Evolutionary conservation across 2,329 filamentous ascomycete genomes (phyloP), one percentile per base, ranked within the genome.

Genomic region (Aspergillus costaricaensis): DNA sequence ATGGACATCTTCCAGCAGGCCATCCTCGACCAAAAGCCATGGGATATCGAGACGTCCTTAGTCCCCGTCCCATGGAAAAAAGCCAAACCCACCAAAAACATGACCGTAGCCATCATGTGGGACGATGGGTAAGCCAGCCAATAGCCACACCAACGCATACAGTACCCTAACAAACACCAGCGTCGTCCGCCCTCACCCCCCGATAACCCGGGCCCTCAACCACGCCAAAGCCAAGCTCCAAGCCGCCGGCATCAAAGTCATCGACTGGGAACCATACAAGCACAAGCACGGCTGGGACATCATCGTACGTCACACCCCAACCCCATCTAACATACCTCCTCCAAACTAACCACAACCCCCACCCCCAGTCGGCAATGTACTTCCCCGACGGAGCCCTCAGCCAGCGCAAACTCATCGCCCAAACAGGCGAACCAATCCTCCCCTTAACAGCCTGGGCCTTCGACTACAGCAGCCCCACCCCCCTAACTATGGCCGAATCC

Each of bases 151-250:
- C 21, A 17, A 30, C 9, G 9, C 2, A 32, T 17, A 44, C 41
- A 36, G 10, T 10, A n/a, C 36, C 17, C 12, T 21, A n/a, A 55
- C n/a, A 30, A 8, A 14, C 5, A 5, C 9, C 19, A 75, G 72
- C 9, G 79, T 87, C 53, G 87, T 89, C 4, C 79, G 74, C 5
- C 88, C 89, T 0, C 89, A 90, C 55, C 88, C 89, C 2, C 88
- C 88, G 0, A 81, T 91, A 3, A 74, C 79, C 0, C 80, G 87
- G 55, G 72, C 30, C 50, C 66, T 64, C 12, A 54, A 62, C 36
- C 53, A 64, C 47, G 68, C 68, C 27, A 69, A 70, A 60, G 50
- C 67, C 43, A 70, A 69, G 64, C 50, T 68, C 1, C 61, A 80
- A n/a, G 79, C 77, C 56, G 75, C 83, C 1, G 81, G 81, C 1